Conservation (phyloP, 306 rosid species). For the Trichosanthes truncata region DNA sequence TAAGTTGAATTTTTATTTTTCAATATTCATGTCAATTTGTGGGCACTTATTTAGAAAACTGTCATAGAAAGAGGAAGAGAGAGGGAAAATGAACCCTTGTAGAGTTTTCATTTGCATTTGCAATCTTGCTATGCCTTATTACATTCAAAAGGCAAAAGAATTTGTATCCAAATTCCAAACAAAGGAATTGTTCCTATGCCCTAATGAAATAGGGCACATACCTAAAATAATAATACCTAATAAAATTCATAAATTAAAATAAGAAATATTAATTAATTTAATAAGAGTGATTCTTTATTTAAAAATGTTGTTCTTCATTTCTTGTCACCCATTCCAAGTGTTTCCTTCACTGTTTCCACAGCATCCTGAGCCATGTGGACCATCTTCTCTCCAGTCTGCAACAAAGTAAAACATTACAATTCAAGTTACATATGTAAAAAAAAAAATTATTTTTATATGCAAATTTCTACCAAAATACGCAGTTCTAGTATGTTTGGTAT, state of each 20-base stretch:
- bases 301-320: neutral
- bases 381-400: conserved; percentile 48
- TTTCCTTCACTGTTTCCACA: conserved; percentile 41
- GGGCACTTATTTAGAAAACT: neutral
- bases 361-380: conserved; percentile 53
- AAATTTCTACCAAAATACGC: neutral
- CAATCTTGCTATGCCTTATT: neutral
- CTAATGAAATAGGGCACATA: neutral
- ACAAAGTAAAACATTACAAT: neutral
- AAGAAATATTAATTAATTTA: neutral
- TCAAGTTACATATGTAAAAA: neutral
- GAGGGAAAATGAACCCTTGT: neutral
- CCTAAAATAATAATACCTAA: neutral
- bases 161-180: neutral
- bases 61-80: neutral
- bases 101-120: neutral
- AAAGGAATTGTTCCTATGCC: neutral
- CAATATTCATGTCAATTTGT: neutral
- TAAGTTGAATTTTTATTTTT: neutral
- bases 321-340: conserved; percentile 47
- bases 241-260: neutral
- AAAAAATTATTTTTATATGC: too few relatives aligned
- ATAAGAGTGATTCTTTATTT: neutral
- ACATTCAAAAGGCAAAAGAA: neutral
- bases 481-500: too few relatives aligned